Evolutionary conservation across 2,329 filamentous ascomycete genomes (phyloP).

Genomic region (Fusarium citri): DNA sequence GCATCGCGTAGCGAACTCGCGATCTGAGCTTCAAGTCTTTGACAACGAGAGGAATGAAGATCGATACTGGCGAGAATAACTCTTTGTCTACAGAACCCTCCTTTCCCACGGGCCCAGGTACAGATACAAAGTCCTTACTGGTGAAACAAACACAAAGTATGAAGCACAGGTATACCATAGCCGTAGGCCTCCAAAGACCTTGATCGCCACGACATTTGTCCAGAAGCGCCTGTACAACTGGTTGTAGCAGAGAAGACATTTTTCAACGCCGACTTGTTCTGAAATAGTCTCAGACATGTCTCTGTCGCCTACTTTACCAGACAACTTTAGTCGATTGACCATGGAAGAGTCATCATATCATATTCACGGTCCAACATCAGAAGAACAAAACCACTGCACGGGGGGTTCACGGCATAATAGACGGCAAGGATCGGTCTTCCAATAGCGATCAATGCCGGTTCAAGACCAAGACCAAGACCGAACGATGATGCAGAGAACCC

Average conservation of each 20-base stretch:
- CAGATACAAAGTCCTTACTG: constrained; percentile 28
- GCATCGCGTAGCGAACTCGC: constrained; percentile 3
- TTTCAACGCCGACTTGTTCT: constrained; percentile 7
- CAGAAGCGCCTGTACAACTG: constrained; percentile 22
- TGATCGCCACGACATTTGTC: constrained; percentile 14
- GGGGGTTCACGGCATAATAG: constrained; percentile 31
- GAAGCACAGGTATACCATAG: constrained; percentile 28
- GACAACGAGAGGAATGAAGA: background rate
- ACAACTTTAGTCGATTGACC: constrained; percentile 6
- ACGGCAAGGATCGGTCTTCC: constrained; percentile 12
- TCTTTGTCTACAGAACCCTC: constrained; percentile 1
- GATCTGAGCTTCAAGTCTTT: background rate
- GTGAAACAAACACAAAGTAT: constrained; percentile 34
- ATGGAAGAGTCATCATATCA: background rate
- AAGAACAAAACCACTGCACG: constrained; percentile 17
- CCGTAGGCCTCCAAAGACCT: constrained; percentile 30
- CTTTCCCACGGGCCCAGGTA: constrained; percentile 7
- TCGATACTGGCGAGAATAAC: background rate
- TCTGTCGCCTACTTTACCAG: background rate
- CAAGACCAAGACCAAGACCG: constrained; percentile 23
- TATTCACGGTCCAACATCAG: constrained; percentile 8
- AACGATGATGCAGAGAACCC: constrained; percentile 42
- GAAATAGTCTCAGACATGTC: constrained; percentile 35
- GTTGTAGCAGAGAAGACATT: background rate
- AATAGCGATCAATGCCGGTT: constrained; percentile 15